Evolutionary conservation across 108 stramenopile species (phyloP).

Genomic region (Pseudonitzschia multistriata): DNA sequence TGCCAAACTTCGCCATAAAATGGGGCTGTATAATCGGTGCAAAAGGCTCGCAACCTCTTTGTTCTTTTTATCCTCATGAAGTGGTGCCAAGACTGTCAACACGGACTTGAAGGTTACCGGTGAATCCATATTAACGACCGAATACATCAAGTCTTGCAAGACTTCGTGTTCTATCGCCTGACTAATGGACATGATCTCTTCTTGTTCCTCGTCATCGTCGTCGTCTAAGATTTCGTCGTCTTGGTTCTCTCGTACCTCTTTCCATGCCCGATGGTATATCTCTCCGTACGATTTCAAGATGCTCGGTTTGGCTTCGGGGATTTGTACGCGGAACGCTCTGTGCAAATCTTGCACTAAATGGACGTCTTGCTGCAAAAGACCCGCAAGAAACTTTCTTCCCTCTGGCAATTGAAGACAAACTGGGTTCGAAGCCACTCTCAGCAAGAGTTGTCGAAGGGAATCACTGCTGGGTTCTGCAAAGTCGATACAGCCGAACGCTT

Average conservation of each 20-base stretch:
- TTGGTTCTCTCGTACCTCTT: slow-evolving; percentile 34
- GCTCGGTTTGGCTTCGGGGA: slow-evolving; percentile 56
- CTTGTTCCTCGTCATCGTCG: slow-evolving; percentile 19
- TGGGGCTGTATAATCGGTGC: slow-evolving; percentile 82
- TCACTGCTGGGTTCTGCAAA: slow-evolving; percentile 78
- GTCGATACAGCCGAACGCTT: slow-evolving; percentile 81
- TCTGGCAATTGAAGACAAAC: slow-evolving; percentile 64
- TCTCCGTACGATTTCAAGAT: slow-evolving; percentile 79
- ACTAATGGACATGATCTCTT: not conserved
- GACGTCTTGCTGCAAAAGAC: slow-evolving; percentile 63
- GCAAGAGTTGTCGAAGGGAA: slow-evolving; percentile 52
- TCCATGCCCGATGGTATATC: slow-evolving; percentile 87
- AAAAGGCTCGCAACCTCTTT: slow-evolving; percentile 80
- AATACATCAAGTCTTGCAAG: slow-evolving; percentile 83
- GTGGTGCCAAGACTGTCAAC: slow-evolving; percentile 53
- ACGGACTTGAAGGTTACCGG: slow-evolving; percentile 30
- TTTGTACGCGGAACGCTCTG: slow-evolving; percentile 56
- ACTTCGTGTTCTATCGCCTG: slow-evolving; percentile 74
- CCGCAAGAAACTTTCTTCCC: slow-evolving; percentile 70
- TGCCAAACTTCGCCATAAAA: slow-evolving; percentile 88
- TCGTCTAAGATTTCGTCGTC: slow-evolving; percentile 25
- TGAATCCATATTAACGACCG: slow-evolving; percentile 57
- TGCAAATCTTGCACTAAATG: slow-evolving; percentile 71
- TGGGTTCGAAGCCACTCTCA: slow-evolving; percentile 68
- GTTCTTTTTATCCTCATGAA: slow-evolving; percentile 77